Conservation (phyloP, 176 grass and related monocot genomes). For the Hyparrhenia diplandra region DNA sequence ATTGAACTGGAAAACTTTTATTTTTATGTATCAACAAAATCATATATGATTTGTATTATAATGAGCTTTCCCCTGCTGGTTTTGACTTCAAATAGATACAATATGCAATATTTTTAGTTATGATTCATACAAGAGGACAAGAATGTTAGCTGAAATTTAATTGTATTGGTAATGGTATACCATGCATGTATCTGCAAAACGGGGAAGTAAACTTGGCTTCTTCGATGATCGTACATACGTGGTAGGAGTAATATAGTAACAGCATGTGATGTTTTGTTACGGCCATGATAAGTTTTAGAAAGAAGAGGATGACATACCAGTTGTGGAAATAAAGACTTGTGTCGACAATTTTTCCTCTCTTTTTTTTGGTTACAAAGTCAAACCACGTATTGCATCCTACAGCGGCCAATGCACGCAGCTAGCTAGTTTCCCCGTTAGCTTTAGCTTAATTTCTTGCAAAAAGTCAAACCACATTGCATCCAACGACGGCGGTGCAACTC, state of each 20-base stretch:
- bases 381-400: background rate
- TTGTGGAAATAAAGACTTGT: no score
- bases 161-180: no score
- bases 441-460: no score
- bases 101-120: background rate
- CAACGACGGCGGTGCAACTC: background rate
- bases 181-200: no score
- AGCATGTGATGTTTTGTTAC: background rate
- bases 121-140: background rate
- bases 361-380: background rate
- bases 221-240: background rate
- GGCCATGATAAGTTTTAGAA: background rate
- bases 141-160: no score
- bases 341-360: no score
- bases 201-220: background rate
- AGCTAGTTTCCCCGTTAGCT: no score
- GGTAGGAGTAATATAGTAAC: background rate
- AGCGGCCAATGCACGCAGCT: no score
- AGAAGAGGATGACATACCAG: background rate
- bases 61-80: fast-evolving
- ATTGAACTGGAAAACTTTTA: no score
- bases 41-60: no score
- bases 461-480: background rate
- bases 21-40: no score
- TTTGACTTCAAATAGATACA: background rate